Evolutionary conservation across 371 early-diverging fungal genomes (phyloP).

Genomic region (Thermomucor indicae-seudaticae): DNA sequence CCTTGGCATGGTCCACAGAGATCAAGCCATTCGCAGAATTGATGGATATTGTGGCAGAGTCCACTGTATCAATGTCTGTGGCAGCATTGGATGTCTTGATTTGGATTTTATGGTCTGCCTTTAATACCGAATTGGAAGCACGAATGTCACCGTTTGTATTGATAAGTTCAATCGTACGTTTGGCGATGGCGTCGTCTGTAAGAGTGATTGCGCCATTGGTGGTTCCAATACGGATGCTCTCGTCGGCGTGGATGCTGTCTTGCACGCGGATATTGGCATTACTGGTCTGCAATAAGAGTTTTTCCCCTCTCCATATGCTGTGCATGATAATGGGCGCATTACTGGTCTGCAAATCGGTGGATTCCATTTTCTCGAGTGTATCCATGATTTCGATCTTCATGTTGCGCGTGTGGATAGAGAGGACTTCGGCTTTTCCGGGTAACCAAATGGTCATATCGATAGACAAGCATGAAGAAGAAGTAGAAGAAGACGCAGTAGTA

Average conservation of each 20-base stretch:
- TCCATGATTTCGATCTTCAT: slow-evolving; percentile 5
- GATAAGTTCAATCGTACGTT: slow-evolving; percentile 4
- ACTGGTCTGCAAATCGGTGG: background rate
- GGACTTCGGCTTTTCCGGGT: slow-evolving; percentile 7
- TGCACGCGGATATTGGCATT: slow-evolving; percentile 11
- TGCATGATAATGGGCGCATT: background rate
- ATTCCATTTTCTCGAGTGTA: slow-evolving; percentile 3
- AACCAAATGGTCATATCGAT: slow-evolving; percentile 17
- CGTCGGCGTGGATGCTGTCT: background rate
- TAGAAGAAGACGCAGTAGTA: background rate
- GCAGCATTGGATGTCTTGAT: slow-evolving; percentile 12
- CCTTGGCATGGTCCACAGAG: background rate
- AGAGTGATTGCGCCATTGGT: slow-evolving; percentile 9
- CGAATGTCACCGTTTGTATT: slow-evolving; percentile 4
- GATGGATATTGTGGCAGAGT: background rate
- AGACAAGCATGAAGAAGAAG: background rate
- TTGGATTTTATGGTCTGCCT: slow-evolving; percentile 6
- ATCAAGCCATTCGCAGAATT: slow-evolving; percentile 8
- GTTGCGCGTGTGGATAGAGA: slow-evolving; percentile 5
- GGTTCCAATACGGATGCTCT: slow-evolving; percentile 8
- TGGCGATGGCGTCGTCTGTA: background rate
- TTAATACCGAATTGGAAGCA: background rate
- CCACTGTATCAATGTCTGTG: background rate
- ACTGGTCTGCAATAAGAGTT: slow-evolving; percentile 3
- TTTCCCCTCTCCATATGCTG: slow-evolving; percentile 1